A percentile compares a stretch with the other conserved stretches of the same genome.
Conservation (phyloP, 495 filamentous ascomycete genomes). For the Aspergillus wentii region DNA sequence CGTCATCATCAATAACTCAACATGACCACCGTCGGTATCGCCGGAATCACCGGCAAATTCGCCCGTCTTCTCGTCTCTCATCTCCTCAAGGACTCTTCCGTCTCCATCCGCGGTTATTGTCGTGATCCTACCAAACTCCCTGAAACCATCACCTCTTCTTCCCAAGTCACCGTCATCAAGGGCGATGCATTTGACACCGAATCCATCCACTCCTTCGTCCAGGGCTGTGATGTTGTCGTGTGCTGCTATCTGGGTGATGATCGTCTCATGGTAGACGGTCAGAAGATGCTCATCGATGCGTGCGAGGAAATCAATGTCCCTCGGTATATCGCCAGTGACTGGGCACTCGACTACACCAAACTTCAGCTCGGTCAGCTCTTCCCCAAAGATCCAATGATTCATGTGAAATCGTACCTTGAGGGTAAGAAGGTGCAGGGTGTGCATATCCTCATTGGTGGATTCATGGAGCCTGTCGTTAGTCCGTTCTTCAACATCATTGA, state of each 20-base stretch:
- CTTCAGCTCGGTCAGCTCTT: slow-evolving; percentile 30
- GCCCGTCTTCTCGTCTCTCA: slow-evolving; percentile 6
- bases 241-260: slow-evolving; percentile 40
- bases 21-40: slow-evolving; percentile 8
- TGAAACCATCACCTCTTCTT: neutral
- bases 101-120: slow-evolving; percentile 6
- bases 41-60: slow-evolving; percentile 15
- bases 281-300: slow-evolving; percentile 39
- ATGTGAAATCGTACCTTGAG: slow-evolving; percentile 36
- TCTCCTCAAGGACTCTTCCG: neutral
- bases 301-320: slow-evolving; percentile 32
- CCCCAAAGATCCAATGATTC: slow-evolving; percentile 40
- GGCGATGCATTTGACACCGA: slow-evolving; percentile 7
- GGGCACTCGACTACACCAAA: slow-evolving; percentile 32
- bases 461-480: slow-evolving; percentile 18
- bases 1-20: no score
- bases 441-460: slow-evolving; percentile 27
- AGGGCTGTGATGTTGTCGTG: slow-evolving; percentile 22
- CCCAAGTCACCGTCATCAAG: slow-evolving; percentile 4
- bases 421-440: slow-evolving; percentile 32
- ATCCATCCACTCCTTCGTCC: slow-evolving; percentile 5
- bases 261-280: slow-evolving; percentile 39
- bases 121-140: slow-evolving; percentile 7
- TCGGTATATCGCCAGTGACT: slow-evolving; percentile 42
- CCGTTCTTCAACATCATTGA: slow-evolving; percentile 8